phyloP scores from a whole-genome alignment of 2,329 filamentous ascomycete species.

The Xylaria sp. region DNA sequence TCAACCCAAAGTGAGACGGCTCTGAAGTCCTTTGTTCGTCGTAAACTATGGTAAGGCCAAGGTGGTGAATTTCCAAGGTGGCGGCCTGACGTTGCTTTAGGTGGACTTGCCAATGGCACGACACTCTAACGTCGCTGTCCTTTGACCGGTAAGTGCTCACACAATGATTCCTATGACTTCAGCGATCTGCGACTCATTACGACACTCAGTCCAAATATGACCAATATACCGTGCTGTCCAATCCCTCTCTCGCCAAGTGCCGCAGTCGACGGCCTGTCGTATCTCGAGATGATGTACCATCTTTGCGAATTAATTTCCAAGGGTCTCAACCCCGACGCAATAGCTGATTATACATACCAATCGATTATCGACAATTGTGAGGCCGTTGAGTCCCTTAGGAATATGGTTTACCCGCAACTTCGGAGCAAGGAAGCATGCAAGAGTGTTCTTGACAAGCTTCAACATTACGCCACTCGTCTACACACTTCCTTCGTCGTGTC shows the following conservation, averaged over 20 bases:
- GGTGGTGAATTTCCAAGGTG: slow-evolving; percentile 1
- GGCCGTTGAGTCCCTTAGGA: slow-evolving; percentile 63
- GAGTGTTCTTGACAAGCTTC: slow-evolving; percentile 70
- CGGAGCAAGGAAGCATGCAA: slow-evolving; percentile 71
- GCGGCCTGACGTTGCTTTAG: slow-evolving; percentile 40
- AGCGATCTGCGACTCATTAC: slow-evolving; percentile 25
- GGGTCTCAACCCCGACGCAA: slow-evolving; percentile 65
- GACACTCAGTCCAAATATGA: slow-evolving; percentile 66
- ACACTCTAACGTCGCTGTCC: slow-evolving; percentile 72
- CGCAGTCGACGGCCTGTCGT: slow-evolving; percentile 62
- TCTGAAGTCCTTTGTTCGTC: slow-evolving; percentile 65
- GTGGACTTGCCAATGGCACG: slow-evolving; percentile 75
- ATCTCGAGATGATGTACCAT: slow-evolving; percentile 73
- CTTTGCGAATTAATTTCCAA: slow-evolving; percentile 70
- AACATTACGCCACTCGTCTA: slow-evolving; percentile 72
- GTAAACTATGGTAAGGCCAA: slow-evolving; percentile 63
- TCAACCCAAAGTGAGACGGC: slow-evolving; percentile 56
- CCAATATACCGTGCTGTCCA: slow-evolving; percentile 66
- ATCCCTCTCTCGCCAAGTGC: slow-evolving; percentile 60
- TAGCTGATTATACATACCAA: slow-evolving; percentile 60
- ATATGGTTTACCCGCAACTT: slow-evolving; percentile 62
- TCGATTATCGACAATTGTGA: slow-evolving; percentile 69
- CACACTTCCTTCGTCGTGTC: slow-evolving; percentile 74
- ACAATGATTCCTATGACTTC: background rate
- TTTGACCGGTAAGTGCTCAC: slow-evolving; percentile 65